Evolutionary conservation across 163 green algal genomes (phyloP).

Genomic region (Volvox carteri): DNA sequence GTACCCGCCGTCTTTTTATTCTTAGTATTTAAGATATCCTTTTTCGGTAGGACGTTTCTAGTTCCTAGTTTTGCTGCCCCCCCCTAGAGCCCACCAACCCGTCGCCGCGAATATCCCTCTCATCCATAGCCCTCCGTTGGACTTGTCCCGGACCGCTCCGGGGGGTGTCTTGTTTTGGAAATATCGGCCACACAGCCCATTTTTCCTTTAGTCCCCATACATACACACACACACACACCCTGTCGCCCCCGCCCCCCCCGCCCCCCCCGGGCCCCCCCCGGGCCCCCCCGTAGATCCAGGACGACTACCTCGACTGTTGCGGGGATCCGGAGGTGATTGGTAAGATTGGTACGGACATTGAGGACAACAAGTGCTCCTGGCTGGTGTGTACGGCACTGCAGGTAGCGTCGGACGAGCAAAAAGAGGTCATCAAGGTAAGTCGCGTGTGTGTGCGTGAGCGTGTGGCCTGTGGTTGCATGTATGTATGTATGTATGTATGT

Average conservation of each 20-base stretch:
- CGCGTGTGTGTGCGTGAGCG: not conserved
- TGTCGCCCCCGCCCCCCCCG: not conserved
- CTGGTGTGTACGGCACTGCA: conserved; percentile 95
- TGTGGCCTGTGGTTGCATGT: not conserved
- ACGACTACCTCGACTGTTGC: conserved; percentile 99
- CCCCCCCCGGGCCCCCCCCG: not conserved
- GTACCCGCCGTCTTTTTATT: too few relatives aligned
- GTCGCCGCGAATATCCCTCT: too few relatives aligned
- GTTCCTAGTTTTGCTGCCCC: too few relatives aligned
- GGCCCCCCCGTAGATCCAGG: conserved; percentile 88
- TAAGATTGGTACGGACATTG: conserved; percentile 99
- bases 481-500: not conserved
- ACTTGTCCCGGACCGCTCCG: too few relatives aligned
- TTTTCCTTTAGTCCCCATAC: too few relatives aligned
- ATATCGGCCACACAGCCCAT: too few relatives aligned
- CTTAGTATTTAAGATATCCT: too few relatives aligned
- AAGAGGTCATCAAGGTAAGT: conserved; percentile 84
- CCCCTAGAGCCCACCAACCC: too few relatives aligned
- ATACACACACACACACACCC: too few relatives aligned
- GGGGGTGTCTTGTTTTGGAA: too few relatives aligned
- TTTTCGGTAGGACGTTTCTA: too few relatives aligned
- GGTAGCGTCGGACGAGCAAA: conserved; percentile 84
- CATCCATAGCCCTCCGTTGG: too few relatives aligned
- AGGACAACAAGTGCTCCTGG: conserved; percentile 99
- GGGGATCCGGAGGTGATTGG: conserved; percentile 96